Evolutionary conservation across 2,329 filamentous ascomycete species (phyloP), one percentile per base, ranked within the genome.

Genomic region (Dissoconium aciculare): DNA sequence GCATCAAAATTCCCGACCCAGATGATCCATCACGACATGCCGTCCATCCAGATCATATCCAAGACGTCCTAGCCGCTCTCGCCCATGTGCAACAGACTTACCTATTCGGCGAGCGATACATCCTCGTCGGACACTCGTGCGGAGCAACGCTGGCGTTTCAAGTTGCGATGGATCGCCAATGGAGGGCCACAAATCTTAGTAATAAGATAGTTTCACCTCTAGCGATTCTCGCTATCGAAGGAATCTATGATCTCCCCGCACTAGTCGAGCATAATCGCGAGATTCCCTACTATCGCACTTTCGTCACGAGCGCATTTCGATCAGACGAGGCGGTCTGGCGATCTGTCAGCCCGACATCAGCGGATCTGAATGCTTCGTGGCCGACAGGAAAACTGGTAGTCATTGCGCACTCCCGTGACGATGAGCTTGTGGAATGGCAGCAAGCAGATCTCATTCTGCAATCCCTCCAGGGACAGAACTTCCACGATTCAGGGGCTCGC

Each of bases 121-220:
- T 78, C 2, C 59, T 76, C 3, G 52, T 65, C 1, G 74, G 74
- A 0, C 74, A 79, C 49, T 71, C 65, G 11, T 73, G 69, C 34
- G 74, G 74, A 27, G 74, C 66, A 2, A 74, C 69, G 4, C 53
- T 84, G 24, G 65, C 69, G 0, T 63, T 72, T 32, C 78, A 83
- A 53, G 50, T 69, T 9, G 52, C 69, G 17, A 66, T 67, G 63
- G 56, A 56, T 26, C 46, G 55, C 11, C 44, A 56, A 28, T 53
- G 49, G 50, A 40, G 41, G 16, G 47, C 45, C 25, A 41, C 45
- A 3, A 46, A 46, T 1, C 34, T 45, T 16, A 41, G 41, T 23
- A 27, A 43, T 16, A 46, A 47, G 14, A 43, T 50, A n/a, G 35
- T 43, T 6, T 42, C 42, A 4, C 71, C 71, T 0, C 45, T 55